Evolutionary conservation across 345 rosid species (phyloP), one percentile per base, ranked within the genome.

Genomic region (Brassica cretica): DNA sequence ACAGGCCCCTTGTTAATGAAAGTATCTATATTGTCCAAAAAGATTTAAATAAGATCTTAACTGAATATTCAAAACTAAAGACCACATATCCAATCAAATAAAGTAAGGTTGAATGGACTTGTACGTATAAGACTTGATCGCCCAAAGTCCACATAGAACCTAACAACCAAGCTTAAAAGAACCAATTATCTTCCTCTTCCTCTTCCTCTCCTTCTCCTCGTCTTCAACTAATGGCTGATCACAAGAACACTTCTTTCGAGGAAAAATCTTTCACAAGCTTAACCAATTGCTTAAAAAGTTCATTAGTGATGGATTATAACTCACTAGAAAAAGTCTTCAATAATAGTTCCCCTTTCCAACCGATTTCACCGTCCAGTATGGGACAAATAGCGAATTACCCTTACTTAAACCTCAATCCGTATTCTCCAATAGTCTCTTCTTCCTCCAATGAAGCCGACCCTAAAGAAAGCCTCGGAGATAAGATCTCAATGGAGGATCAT

Each of bases 391-490:
- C 30, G 55, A 72, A 41, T 19, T 56, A 69, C 60, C 71, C 75
- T 64, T 51, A 53, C 72, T 39, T 74, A 68, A 74, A 69, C 46
- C 53, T 63, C 49, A 58, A 0, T 9, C 80, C 81, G 5, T 87
- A 78, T 78, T 88, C 91, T 71, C 83, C 92, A 0, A 1, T 66
- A 2, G 73, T 85, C 78, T 88, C 94, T 46, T 90, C 89, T 35
- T 87, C 88, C 49, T 87, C 90, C 4, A 83, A 72, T 18, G 94
- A 89, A 69, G 86, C 86, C 3, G 85, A 85, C 5, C 82, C 84
- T 39, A 84, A 88, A 72, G 73, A 90, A 30, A 89, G 81, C 53
- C 70, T 83, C 5, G 44, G 80, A 30, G 87, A 85, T 71, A 80
- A 72, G 30, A 80, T 71, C 58, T 87, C 25, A 37, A 27, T n/a